phyloP scores from a whole-genome alignment of 2,329 filamentous ascomycete genomes.

The Xylaria sp. region DNA sequence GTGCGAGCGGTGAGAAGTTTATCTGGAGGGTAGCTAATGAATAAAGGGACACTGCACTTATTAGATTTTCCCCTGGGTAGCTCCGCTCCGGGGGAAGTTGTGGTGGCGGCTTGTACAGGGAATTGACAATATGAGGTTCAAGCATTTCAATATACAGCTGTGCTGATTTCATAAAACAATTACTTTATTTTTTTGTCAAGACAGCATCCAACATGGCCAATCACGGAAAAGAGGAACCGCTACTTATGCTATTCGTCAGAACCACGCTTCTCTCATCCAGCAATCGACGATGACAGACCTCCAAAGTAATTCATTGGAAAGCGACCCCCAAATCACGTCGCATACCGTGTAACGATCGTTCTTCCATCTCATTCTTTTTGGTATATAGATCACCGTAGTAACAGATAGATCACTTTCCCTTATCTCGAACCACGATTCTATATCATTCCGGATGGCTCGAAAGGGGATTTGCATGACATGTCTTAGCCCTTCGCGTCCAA shows the following conservation, averaged over 20 bases:
- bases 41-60: background rate
- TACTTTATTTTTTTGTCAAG: too few relatives aligned
- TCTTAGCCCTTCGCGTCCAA: constrained; percentile 18
- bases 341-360: background rate
- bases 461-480: constrained; percentile 15
- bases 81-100: background rate
- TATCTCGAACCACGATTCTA: constrained; percentile 5
- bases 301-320: too few relatives aligned
- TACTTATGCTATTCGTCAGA: too few relatives aligned
- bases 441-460: constrained; percentile 27
- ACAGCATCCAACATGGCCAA: too few relatives aligned
- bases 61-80: background rate
- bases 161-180: too few relatives aligned
- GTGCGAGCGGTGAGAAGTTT: constrained; percentile 49
- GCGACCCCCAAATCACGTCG: too few relatives aligned
- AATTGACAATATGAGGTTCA: too few relatives aligned
- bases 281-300: too few relatives aligned
- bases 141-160: too few relatives aligned
- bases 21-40: constrained; percentile 44
- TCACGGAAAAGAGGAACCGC: too few relatives aligned
- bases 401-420: background rate
- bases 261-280: too few relatives aligned
- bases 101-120: too few relatives aligned
- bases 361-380: background rate
- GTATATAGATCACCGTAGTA: background rate